Evolutionary conservation across 2,329 filamentous ascomycete genomes (phyloP).

Genomic region (Diaporthe vaccinii): DNA sequence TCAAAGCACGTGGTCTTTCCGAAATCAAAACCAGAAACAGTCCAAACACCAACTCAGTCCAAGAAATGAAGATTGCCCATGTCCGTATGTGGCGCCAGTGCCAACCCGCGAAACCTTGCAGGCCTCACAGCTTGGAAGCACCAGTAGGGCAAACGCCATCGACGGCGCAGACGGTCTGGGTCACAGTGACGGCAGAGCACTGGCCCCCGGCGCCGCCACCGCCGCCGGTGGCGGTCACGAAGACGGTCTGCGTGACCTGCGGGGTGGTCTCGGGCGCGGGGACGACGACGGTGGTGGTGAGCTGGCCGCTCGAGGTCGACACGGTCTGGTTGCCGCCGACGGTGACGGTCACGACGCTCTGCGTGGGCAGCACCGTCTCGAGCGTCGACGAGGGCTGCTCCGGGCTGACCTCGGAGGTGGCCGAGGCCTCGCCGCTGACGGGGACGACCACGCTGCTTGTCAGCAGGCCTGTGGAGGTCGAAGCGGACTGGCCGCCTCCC

Average conservation of each 20-base stretch:
- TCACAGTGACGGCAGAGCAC: conserved; percentile 28
- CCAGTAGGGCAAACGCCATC: conserved; percentile 33
- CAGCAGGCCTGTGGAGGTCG: neutral
- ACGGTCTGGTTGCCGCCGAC: conserved; percentile 16
- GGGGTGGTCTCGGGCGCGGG: neutral
- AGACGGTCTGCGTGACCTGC: conserved; percentile 27
- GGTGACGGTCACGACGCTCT: conserved; percentile 34
- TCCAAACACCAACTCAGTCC: conserved; percentile 3
- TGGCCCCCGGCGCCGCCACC: conserved; percentile 1
- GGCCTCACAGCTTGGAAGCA: neutral
- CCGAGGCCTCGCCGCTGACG: neutral
- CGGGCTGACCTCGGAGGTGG: conserved; percentile 6
- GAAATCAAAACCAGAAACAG: neutral
- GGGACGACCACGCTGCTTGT: conserved; percentile 29
- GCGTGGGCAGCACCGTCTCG: conserved; percentile 24
- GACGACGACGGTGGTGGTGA: conserved; percentile 26
- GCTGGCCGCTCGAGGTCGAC: conserved; percentile 8
- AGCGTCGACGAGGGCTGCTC: neutral
- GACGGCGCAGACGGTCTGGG: conserved; percentile 25
- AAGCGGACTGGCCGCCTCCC: conserved; percentile 19
- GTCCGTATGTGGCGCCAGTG: neutral
- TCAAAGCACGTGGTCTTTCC: neutral
- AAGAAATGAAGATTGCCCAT: neutral
- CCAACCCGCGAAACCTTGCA: neutral
- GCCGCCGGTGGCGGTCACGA: neutral